Conservation (phyloP, 108 stramenopile genomes). For the Nannochloropsis salina region DNA sequence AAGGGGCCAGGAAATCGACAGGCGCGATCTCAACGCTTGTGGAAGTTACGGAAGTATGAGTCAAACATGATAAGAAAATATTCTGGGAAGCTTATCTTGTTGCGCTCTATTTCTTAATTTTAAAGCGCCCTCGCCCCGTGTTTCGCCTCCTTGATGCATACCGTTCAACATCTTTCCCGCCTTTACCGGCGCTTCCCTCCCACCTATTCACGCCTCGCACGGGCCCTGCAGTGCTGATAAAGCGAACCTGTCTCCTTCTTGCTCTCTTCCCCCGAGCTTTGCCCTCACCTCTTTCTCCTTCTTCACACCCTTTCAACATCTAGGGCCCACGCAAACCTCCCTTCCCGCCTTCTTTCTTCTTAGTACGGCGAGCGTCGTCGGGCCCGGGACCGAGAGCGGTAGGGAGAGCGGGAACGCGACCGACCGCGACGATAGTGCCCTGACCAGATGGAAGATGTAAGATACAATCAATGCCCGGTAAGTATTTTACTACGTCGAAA, state of each 20-base stretch:
- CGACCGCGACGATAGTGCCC: not conserved
- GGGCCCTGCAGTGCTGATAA: too few relatives aligned
- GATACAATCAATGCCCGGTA: not conserved
- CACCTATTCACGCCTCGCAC: too few relatives aligned
- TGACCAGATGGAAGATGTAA: not conserved
- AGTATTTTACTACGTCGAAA: too few relatives aligned
- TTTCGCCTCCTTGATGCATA: not conserved
- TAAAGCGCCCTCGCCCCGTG: not conserved
- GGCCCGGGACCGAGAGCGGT: not conserved
- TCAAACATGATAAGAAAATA: too few relatives aligned
- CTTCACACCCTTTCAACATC: too few relatives aligned
- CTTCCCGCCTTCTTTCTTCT: not conserved
- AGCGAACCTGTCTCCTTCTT: too few relatives aligned
- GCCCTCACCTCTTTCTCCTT: too few relatives aligned
- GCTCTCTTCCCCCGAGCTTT: too few relatives aligned
- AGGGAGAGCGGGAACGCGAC: not conserved
- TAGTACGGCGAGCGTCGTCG: not conserved
- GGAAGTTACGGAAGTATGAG: too few relatives aligned
- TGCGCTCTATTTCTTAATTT: too few relatives aligned
- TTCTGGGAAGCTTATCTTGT: too few relatives aligned
- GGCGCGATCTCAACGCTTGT: too few relatives aligned
- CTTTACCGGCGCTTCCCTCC: not conserved
- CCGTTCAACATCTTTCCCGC: not conserved
- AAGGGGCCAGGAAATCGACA: not conserved
- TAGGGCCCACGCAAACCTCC: not conserved